Percentiles rank a stretch among this genome's conserved stretches.
phyloP scores from a whole-genome alignment of 2,329 filamentous ascomycete species.

The Colletotrichum acutatum region DNA sequence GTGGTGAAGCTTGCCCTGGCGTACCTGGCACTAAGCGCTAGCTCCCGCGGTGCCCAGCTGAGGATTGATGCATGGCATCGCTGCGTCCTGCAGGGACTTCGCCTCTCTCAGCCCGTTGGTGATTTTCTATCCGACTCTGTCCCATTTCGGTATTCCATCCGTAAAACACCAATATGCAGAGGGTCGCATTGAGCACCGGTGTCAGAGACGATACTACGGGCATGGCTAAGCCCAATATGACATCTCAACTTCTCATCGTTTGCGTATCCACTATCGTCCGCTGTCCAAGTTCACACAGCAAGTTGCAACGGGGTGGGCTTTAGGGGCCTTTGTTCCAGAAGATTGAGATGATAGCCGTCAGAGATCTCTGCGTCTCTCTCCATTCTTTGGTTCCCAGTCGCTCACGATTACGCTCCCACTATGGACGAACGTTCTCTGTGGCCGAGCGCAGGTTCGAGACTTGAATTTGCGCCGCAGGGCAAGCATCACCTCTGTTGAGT shows the following conservation, averaged over 20 bases:
- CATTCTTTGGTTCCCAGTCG: background rate
- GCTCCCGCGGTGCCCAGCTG: slow-evolving; percentile 13
- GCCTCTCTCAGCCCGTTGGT: background rate
- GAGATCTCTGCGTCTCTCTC: slow-evolving; percentile 6
- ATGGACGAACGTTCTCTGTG: slow-evolving; percentile 16
- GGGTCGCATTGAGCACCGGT: background rate
- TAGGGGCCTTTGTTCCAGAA: slow-evolving; percentile 21
- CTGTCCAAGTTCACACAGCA: slow-evolving; percentile 6
- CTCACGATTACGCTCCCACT: background rate
- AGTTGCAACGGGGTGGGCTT: slow-evolving; percentile 12
- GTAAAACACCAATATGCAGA: background rate
- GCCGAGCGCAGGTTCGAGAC: slow-evolving; percentile 25
- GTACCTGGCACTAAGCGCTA: slow-evolving; percentile 31
- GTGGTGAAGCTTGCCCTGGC: slow-evolving; percentile 30
- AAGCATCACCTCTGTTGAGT: background rate
- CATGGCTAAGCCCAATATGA: slow-evolving; percentile 7
- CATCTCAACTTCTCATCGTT: slow-evolving; percentile 19
- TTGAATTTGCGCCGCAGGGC: background rate
- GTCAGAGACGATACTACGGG: background rate
- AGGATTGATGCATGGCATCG: slow-evolving; percentile 6
- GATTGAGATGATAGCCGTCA: slow-evolving; percentile 33
- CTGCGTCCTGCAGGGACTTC: slow-evolving; percentile 26
- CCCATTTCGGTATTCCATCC: background rate
- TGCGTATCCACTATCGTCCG: slow-evolving; percentile 22
- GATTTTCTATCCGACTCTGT: background rate